Evolutionary conservation across 176 grass and related monocot genomes (phyloP).

Genomic region (Zizania latifolia): DNA sequence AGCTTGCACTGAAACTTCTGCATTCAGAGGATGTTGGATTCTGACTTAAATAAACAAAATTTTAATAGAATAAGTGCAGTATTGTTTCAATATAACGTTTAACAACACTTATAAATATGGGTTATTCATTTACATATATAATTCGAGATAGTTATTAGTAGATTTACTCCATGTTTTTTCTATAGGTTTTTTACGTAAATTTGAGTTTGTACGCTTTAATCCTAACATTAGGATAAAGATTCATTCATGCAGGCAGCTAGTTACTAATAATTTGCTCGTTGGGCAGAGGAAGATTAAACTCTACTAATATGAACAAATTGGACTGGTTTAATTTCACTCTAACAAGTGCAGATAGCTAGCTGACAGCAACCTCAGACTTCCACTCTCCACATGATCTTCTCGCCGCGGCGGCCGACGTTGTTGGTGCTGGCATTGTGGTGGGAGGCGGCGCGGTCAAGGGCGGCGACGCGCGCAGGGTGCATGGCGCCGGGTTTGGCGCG

Average conservation of each 20-base stretch:
- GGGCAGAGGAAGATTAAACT: slow-evolving; percentile 29
- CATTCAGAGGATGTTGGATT: slow-evolving; percentile 71
- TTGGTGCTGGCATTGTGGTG: neutral
- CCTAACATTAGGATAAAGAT: no score
- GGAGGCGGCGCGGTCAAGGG: slow-evolving; percentile 16
- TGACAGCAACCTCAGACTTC: slow-evolving; percentile 37
- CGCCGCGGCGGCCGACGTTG: slow-evolving; percentile 1
- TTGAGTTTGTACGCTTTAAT: no score
- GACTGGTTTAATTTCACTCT: slow-evolving; percentile 39
- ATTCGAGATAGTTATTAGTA: no score
- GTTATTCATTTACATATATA: no score
- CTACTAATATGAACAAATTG: slow-evolving; percentile 54
- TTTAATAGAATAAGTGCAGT: no score
- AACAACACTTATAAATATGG: no score
- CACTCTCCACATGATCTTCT: slow-evolving; percentile 69
- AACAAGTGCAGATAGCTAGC: neutral
- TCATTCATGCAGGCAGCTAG: slow-evolving; percentile 30
- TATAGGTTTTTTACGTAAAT: no score
- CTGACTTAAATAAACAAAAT: no score
- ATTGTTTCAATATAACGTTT: no score
- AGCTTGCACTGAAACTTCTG: slow-evolving; percentile 39
- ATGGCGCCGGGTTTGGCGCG: slow-evolving; percentile 12
- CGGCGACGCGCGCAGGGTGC: slow-evolving; percentile 35
- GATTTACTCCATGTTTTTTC: no score
- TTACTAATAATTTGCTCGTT: slow-evolving; percentile 7